Evolutionary conservation across 352 stramenopile genomes (phyloP).

Genomic region (Globisporangium viniferum): DNA sequence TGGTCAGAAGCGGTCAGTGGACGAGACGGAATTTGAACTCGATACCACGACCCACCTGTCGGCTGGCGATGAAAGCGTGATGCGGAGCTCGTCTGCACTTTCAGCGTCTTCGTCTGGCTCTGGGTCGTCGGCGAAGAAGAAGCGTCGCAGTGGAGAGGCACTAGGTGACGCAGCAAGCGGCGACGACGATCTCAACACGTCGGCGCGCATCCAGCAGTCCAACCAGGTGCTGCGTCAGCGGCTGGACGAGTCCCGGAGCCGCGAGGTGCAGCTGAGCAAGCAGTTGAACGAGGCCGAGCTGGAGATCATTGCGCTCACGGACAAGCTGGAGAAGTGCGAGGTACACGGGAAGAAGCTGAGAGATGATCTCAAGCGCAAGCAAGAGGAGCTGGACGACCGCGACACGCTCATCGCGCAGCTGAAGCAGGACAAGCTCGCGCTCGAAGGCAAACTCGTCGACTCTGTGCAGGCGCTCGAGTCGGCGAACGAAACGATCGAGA

Average conservation of each 20-base stretch:
- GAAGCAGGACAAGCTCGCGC: not conserved
- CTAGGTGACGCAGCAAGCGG: not conserved
- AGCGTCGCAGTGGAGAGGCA: not conserved
- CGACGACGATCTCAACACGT: slow-evolving; percentile 1
- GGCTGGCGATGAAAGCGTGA: not conserved
- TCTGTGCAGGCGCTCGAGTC: not conserved
- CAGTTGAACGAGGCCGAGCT: slow-evolving; percentile 10
- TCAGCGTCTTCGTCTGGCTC: slow-evolving; percentile 1
- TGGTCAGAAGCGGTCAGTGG: not conserved
- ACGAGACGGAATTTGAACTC: not conserved
- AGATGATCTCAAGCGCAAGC: slow-evolving; percentile 9
- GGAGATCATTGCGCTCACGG: slow-evolving; percentile 7
- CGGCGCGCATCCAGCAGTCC: slow-evolving; percentile 5
- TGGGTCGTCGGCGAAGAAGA: not conserved
- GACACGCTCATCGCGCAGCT: slow-evolving; percentile 7
- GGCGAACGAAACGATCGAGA: not conserved
- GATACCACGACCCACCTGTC: not conserved
- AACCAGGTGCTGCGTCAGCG: slow-evolving; percentile 4
- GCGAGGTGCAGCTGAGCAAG: slow-evolving; percentile 1
- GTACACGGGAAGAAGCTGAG: slow-evolving; percentile 8
- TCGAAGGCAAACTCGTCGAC: not conserved
- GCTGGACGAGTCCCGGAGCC: slow-evolving; percentile 2
- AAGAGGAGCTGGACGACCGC: not conserved
- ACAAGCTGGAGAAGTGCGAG: slow-evolving; percentile 2
- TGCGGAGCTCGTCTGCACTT: not conserved